Evolutionary conservation across 352 stramenopile genomes (phyloP).

Genomic region (Globisporangium carolinianum): DNA sequence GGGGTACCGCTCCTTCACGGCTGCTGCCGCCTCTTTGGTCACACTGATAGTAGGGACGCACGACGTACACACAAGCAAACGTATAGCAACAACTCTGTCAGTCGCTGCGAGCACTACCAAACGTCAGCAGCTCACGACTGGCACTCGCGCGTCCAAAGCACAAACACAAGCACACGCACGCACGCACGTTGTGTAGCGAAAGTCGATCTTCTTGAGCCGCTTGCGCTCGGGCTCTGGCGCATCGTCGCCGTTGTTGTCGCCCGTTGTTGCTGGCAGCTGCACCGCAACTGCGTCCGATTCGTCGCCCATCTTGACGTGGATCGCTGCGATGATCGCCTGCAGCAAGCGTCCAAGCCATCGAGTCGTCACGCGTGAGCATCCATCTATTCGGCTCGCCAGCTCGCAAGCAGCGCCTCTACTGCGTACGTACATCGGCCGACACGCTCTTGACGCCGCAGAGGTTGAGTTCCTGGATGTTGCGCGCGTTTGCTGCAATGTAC

Average conservation of each 20-base stretch:
- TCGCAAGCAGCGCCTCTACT: not conserved
- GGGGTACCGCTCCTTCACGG: slow-evolving; percentile 69
- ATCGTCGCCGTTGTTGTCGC: slow-evolving; percentile 18
- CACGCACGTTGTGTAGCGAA: slow-evolving; percentile 84
- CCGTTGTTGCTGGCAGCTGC: not conserved
- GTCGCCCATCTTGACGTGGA: slow-evolving; percentile 74
- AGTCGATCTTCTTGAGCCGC: slow-evolving; percentile 85
- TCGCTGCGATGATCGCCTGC: slow-evolving; percentile 61
- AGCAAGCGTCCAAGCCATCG: no score
- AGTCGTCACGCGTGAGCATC: no score
- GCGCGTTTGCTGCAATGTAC: slow-evolving; percentile 59
- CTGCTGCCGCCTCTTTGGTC: slow-evolving; percentile 72
- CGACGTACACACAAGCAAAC: not conserved
- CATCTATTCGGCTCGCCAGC: no score
- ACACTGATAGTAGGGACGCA: slow-evolving; percentile 27
- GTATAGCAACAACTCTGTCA: no score
- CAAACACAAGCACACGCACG: not conserved
- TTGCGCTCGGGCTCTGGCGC: slow-evolving; percentile 66
- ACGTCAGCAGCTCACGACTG: no score
- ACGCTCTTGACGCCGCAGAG: slow-evolving; percentile 85
- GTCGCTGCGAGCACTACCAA: no score
- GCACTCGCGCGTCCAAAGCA: not conserved
- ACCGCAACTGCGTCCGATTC: slow-evolving; percentile 18
- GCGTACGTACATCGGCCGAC: slow-evolving; percentile 52
- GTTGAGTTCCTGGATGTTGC: slow-evolving; percentile 84